A percentile compares a stretch with the other conserved stretches of the same genome.
Conservation (phyloP, 1,284 basidiomycete genomes). For the Cutaneotrichosporon sp. region DNA sequence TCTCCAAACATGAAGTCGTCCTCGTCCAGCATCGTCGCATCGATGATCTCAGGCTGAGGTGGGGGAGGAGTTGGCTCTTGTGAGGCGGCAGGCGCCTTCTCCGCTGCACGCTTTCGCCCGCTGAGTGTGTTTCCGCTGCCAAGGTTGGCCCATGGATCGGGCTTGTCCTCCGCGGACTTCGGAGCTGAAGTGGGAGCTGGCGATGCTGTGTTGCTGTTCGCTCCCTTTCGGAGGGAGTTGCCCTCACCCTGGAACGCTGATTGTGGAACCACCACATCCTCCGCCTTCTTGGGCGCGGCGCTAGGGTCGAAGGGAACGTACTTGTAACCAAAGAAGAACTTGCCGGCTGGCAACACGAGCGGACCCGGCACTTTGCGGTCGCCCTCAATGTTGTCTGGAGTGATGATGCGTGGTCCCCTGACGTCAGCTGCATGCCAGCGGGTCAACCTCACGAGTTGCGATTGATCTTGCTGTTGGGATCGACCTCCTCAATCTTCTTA, state of each 20-base stretch:
- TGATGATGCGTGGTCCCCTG: constrained; percentile 79
- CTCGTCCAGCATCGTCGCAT: constrained; percentile 44
- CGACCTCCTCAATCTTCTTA: constrained; percentile 70
- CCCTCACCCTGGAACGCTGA: constrained; percentile 41
- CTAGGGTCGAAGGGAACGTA: constrained; percentile 62
- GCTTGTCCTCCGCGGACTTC: constrained; percentile 21
- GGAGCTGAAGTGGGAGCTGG: neutral
- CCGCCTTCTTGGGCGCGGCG: constrained; percentile 40
- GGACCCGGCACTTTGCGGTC: constrained; percentile 81
- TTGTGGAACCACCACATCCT: constrained; percentile 13
- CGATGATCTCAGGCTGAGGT: constrained; percentile 30
- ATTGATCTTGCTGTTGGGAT: constrained; percentile 78
- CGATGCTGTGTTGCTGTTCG: constrained; percentile 5
- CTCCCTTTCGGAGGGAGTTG: constrained; percentile 29
- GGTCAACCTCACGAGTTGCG: constrained; percentile 79
- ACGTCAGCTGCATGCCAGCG: neutral
- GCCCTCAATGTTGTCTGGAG: constrained; percentile 68
- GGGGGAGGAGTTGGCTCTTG: constrained; percentile 10
- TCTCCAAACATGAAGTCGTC: constrained; percentile 39
- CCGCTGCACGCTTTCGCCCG: constrained; percentile 12
- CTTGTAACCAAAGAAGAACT: constrained; percentile 89
- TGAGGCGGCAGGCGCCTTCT: constrained; percentile 1
- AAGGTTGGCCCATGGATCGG: constrained; percentile 46
- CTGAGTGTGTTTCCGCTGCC: constrained; percentile 39
- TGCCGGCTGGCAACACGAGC: constrained; percentile 83